Base-by-base conservation (phyloP, 2,329 filamentous ascomycete genomes). In the Endothia cerciana region DNA sequence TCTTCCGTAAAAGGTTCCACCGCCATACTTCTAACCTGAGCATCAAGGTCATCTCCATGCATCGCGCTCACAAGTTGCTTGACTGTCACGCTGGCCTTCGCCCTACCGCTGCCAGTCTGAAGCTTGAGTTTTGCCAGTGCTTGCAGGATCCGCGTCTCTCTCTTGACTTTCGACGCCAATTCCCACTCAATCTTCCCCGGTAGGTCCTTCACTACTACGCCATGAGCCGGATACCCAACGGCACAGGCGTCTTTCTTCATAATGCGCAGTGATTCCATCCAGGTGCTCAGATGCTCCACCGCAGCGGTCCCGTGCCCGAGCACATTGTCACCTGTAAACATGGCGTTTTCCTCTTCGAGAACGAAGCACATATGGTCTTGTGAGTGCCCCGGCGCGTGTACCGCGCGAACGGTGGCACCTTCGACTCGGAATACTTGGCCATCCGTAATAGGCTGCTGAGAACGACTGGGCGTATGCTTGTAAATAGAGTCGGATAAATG, bases 311-410 rank as follows among this genome's bases (percentile, higher is more conserved):
- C 93, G 67, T 97, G 91, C 0, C 93, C 93, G 1, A 97, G 83
- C 1, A 97, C 90, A 74, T 94, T 96, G 77, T 97, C 93, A 7
- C 90, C 93, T 0, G 93, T 96, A 76, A 97, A 95, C 80, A 97
- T 88, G 51, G 91, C 89, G 71, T 92, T 85, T 73, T 96, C 83
- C 84, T 96, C 91, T 51, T 89, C 85, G 4, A 97, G 78, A 4
- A 93, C 76, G 70, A 97, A 89, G 22, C 85, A 87, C 83, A 94
- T 90, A 75, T 97, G 94, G 73, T 97, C 94, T 2, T 81, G 81
- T 0, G 94, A 91, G 75, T 97, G 94, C 0, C 94, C 85, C 2
- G 83, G 85, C 4, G 81, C 82, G 70, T 84, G 78, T 28, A 89
- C 80, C 0, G 92, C 91, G 30, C 81, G 85, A 60, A 96, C 74